A percentile compares a stretch with the other conserved stretches of the same genome.
These are phyloP conservation scores for Anisodus acutangulus DNA, from an alignment of 257 asterid species.

Conservation along the genomic window DNA sequence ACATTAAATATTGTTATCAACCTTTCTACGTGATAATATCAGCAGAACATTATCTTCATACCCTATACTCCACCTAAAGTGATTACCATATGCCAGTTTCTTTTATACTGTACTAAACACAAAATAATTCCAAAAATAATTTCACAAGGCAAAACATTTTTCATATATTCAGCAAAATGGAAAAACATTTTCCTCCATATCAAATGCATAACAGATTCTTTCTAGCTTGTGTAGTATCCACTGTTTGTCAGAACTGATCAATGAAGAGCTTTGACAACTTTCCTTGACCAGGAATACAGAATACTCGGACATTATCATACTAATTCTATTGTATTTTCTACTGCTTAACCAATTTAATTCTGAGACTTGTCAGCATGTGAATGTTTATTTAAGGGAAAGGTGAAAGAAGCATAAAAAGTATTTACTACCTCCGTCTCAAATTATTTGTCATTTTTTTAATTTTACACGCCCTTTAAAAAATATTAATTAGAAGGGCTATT, in stretches of 20 bases:
- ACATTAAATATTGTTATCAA: too few relatives aligned
- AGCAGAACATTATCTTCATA: too few relatives aligned
- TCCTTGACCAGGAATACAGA: neutral
- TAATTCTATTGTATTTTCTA: neutral
- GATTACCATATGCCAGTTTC: neutral
- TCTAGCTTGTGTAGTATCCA: neutral
- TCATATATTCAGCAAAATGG: neutral
- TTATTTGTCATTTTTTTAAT: too few relatives aligned
- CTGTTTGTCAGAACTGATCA: neutral
- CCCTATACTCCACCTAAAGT: neutral
- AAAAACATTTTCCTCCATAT: neutral
- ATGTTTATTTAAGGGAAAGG: too few relatives aligned
- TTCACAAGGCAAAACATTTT: neutral
- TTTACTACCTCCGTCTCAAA: too few relatives aligned
- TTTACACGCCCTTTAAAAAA: too few relatives aligned
- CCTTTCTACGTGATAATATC: too few relatives aligned
- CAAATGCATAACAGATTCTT: neutral
- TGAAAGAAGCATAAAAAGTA: too few relatives aligned
- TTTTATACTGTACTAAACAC: neutral
- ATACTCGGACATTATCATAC: neutral
- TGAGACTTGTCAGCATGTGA: too few relatives aligned
- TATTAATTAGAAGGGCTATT: too few relatives aligned
- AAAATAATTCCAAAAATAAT: neutral
- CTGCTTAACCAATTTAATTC: neutral
- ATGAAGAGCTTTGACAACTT: neutral